phyloP scores from a whole-genome alignment of 1,284 basidiomycete genomes.

The Ustilago xerochloae region DNA sequence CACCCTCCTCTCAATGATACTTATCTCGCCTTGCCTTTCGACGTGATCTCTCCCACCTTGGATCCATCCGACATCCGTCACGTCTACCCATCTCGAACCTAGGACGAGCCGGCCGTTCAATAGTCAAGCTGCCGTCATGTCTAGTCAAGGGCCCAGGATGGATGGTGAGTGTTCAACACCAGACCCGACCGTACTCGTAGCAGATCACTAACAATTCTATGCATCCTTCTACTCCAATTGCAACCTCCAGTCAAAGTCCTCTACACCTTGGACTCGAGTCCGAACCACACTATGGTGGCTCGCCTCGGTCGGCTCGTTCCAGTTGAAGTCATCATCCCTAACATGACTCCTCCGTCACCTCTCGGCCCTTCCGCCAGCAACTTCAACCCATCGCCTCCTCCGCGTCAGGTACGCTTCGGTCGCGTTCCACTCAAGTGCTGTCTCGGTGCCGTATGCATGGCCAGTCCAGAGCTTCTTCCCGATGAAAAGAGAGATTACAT shows the following conservation, averaged over 20 bases:
- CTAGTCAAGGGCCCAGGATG: slow-evolving; percentile 57
- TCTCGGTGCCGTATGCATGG: slow-evolving; percentile 64
- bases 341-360: slow-evolving; percentile 43
- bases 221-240: neutral
- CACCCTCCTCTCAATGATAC: slow-evolving; percentile 10
- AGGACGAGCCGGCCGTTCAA: neutral
- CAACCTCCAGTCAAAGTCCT: slow-evolving; percentile 62
- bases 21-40: neutral
- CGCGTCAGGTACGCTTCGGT: slow-evolving; percentile 50
- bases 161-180: slow-evolving; percentile 22
- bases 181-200: neutral
- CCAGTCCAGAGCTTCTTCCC: slow-evolving; percentile 64
- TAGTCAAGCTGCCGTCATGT: slow-evolving; percentile 13
- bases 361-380: slow-evolving; percentile 16
- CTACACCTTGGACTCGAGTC: slow-evolving; percentile 64
- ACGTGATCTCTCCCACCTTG: slow-evolving; percentile 10
- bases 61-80: slow-evolving; percentile 4
- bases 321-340: slow-evolving; percentile 55
- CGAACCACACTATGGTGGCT: slow-evolving; percentile 63
- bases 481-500: slow-evolving; percentile 62
- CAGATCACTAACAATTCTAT: neutral
- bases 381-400: slow-evolving; percentile 24
- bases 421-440: slow-evolving; percentile 62
- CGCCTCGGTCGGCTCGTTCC: slow-evolving; percentile 41
- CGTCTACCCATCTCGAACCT: neutral